Conservation (phyloP, 2,329 filamentous ascomycete species). For the Tolypocladium paradoxum region DNA sequence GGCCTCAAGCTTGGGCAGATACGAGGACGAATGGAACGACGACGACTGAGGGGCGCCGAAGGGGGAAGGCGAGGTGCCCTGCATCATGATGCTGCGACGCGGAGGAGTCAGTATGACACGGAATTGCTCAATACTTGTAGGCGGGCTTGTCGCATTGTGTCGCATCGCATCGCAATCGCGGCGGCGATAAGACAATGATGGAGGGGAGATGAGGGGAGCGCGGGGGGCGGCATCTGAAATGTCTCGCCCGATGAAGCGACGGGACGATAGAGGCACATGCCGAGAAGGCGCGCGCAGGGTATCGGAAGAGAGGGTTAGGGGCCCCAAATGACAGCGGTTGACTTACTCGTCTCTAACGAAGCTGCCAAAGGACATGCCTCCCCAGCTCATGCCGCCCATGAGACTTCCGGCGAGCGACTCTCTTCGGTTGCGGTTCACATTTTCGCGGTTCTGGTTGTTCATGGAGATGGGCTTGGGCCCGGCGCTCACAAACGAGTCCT, state of each 20-base stretch:
- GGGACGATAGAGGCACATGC: not conserved
- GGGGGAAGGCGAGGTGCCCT: slow-evolving; percentile 81
- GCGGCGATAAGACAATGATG: not conserved
- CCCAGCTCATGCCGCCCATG: slow-evolving; percentile 89
- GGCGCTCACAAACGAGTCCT: slow-evolving; percentile 56
- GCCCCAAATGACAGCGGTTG: slow-evolving; percentile 4
- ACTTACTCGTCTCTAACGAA: slow-evolving; percentile 97
- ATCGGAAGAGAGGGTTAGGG: slow-evolving; percentile 6
- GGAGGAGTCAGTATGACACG: not conserved
- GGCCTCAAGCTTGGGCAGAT: slow-evolving; percentile 89
- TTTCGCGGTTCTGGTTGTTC: slow-evolving; percentile 52
- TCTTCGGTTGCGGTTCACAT: slow-evolving; percentile 44
- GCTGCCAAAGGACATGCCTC: slow-evolving; percentile 88
- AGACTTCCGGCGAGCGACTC: slow-evolving; percentile 55
- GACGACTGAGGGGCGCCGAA: slow-evolving; percentile 64
- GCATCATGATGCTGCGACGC: slow-evolving; percentile 72
- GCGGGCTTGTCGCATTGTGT: not conserved
- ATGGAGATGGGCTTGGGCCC: slow-evolving; percentile 58
- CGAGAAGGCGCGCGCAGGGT: not conserved
- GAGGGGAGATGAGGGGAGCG: not conserved
- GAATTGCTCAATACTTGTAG: no score
- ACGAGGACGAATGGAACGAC: slow-evolving; percentile 92
- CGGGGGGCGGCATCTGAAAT: slow-evolving; percentile 1
- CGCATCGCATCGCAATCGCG: not conserved
- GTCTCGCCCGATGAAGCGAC: slow-evolving; percentile 1